A percentile compares a stretch with the other conserved stretches of the same genome.
Evolutionary conservation across 345 rosid species (phyloP).

Genomic region (Mallotus nudiflorus): DNA sequence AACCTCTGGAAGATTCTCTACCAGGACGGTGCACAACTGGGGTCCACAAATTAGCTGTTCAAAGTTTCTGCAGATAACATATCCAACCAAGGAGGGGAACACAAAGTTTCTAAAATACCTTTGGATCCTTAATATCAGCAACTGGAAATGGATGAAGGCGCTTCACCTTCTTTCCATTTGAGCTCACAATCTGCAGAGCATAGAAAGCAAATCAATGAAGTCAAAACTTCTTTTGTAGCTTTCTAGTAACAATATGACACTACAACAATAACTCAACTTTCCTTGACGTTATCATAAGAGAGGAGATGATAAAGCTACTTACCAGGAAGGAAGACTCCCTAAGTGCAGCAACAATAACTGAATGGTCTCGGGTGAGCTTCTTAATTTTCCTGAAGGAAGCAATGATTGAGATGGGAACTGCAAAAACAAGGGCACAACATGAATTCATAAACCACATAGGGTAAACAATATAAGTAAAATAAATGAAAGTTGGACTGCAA

Average conservation of each 20-base stretch:
- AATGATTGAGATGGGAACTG: conserved; percentile 78
- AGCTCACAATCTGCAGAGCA: conserved; percentile 59
- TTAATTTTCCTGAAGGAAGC: conserved; percentile 79
- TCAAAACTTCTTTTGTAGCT: background rate
- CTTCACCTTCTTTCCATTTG: conserved; percentile 84
- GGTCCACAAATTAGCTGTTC: conserved; percentile 41
- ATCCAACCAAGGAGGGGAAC: background rate
- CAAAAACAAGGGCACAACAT: conserved; percentile 8
- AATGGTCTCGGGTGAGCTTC: conserved; percentile 61
- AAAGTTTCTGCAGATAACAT: conserved; percentile 5
- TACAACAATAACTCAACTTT: background rate
- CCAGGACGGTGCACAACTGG: conserved; percentile 81
- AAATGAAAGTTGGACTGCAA: background rate
- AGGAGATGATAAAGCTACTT: conserved; percentile 23
- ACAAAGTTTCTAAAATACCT: conserved; percentile 49
- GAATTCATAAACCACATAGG: background rate
- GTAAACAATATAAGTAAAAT: background rate
- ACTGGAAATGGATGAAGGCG: conserved; percentile 57
- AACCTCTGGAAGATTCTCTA: conserved; percentile 90
- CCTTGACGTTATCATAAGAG: background rate
- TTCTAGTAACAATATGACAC: too few relatives aligned
- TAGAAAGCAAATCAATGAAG: background rate
- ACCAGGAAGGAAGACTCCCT: conserved; percentile 81
- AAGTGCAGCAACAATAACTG: conserved; percentile 55
- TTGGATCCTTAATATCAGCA: conserved; percentile 65